Conservation (phyloP, 2,329 filamentous ascomycete species). For the Neofusicoccum kwambonambiense region DNA sequence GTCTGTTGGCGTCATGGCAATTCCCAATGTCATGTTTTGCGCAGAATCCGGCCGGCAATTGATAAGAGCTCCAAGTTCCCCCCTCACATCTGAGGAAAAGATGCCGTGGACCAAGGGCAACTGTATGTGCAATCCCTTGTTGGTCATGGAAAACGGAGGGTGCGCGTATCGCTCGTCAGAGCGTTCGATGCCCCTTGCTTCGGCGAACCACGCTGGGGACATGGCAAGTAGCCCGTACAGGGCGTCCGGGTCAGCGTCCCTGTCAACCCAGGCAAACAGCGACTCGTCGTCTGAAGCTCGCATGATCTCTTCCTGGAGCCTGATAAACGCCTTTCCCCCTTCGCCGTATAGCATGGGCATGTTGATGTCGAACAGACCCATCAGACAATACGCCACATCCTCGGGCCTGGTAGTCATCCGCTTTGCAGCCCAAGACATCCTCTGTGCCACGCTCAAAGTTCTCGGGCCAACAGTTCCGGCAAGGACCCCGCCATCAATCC, state of each 20-base stretch:
- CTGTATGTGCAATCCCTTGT: no score
- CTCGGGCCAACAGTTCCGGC: background rate
- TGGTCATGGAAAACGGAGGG: no score
- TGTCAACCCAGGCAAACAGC: constrained; percentile 10
- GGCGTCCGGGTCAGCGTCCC: background rate
- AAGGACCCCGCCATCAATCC: background rate
- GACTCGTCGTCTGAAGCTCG: constrained; percentile 6
- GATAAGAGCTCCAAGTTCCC: no score
- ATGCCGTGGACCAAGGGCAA: no score
- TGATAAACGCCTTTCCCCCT: constrained; percentile 17
- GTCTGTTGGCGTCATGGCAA: no score
- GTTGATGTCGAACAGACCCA: constrained; percentile 18
- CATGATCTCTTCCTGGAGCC: constrained; percentile 19
- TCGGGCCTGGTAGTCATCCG: constrained; percentile 1
- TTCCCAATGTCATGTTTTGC: no score
- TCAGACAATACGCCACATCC: constrained; percentile 16
- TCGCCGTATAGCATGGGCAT: constrained; percentile 20
- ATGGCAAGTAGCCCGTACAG: background rate
- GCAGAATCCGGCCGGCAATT: no score
- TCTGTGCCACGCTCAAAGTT: background rate
- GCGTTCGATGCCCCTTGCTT: background rate
- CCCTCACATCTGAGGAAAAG: no score
- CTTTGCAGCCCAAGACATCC: constrained; percentile 16
- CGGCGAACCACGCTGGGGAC: no score
- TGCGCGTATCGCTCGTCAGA: no score